phyloP scores from a whole-genome alignment of 2,329 filamentous ascomycete species.

The Sordariomycetes sp. region DNA sequence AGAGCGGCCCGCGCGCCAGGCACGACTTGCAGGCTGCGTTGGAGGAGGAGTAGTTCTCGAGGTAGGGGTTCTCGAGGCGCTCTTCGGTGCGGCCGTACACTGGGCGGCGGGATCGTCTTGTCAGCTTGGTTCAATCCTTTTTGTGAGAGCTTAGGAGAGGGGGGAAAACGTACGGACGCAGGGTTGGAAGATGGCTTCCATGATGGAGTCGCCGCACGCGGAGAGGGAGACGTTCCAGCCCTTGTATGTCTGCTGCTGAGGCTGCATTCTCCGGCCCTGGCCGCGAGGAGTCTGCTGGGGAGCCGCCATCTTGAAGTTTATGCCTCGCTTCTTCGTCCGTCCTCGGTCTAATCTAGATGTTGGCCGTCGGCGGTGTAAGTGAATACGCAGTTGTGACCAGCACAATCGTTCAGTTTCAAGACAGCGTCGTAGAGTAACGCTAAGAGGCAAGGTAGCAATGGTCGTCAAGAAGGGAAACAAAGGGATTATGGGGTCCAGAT shows the following conservation, averaged over 20 bases:
- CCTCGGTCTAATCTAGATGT: too few species aligned
- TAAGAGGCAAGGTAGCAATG: too few species aligned
- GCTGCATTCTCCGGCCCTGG: slow-evolving; percentile 3
- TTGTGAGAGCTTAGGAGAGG: background rate
- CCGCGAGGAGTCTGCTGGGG: too few species aligned
- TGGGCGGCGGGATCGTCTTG: too few species aligned
- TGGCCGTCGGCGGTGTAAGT: too few species aligned
- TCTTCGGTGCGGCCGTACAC: slow-evolving; percentile 34
- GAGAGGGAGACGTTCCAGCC: slow-evolving; percentile 15
- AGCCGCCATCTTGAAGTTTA: too few species aligned
- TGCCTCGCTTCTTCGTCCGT: too few species aligned
- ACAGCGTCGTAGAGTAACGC: too few species aligned
- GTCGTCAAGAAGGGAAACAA: too few species aligned
- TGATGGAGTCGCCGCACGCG: slow-evolving; percentile 27
- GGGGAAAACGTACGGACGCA: slow-evolving; percentile 28
- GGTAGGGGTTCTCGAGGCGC: slow-evolving; percentile 32
- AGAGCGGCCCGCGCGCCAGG: background rate
- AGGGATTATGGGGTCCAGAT: too few species aligned
- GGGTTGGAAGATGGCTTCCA: slow-evolving; percentile 27
- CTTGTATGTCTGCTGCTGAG: background rate
- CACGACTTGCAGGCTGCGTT: slow-evolving; percentile 30
- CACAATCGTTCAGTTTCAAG: too few species aligned
- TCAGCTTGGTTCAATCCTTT: background rate
- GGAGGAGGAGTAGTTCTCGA: slow-evolving; percentile 24
- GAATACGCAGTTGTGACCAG: too few species aligned